Base-by-base conservation (phyloP, 148 eudicot species). In the Hydrangea macrophylla region DNA sequence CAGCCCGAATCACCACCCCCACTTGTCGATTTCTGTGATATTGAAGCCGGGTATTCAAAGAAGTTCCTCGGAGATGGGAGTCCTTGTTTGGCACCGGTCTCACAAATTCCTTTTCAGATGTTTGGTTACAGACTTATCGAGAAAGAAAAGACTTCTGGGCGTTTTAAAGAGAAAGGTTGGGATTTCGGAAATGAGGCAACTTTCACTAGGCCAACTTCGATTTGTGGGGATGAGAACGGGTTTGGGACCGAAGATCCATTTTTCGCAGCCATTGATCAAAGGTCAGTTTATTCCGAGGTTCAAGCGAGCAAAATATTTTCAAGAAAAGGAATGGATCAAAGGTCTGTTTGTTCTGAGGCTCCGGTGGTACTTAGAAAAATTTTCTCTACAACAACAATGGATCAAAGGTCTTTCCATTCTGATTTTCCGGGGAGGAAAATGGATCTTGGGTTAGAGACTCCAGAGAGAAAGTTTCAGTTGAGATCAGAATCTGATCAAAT, bases 61-160 rank as follows among this genome's bases (percentile, higher is more conserved):
- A 71, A 60, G 51, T 83, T 81, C 70, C 80, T 72, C 8, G 22
- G 24, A 35, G 75, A 74, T 1, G 66, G 54, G 10, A 69, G 30
- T 44, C 26, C 18, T 36, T 71, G 69, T 68, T 7, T 71, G 31
- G 53, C 71, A 23, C 67, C 78, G 6, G 78, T 85, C 2, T 77
- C 81, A 23, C 71, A 79, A 61, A 77, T 88, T 56, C 92, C 92
- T 3, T 85, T 83, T 64, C 84, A 88, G 71, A 64, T 88, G 75
- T 88, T 83, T 74, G 69, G 86, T 30, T 84, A 78, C 45, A 81
- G 85, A 69, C 58, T 85, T 31, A 75, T 81, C 17, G 85, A 83
- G 71, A 82, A 77, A 70, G 86, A 86, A 62, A 84, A 77, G 82
- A 75, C 64, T 13, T 66, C 53, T 35, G 74, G 71, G 60, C 75